These are phyloP conservation scores for Entomortierella beljakovae DNA, from an alignment of 192 early-diverging fungal species.

Conservation along the genomic window DNA sequence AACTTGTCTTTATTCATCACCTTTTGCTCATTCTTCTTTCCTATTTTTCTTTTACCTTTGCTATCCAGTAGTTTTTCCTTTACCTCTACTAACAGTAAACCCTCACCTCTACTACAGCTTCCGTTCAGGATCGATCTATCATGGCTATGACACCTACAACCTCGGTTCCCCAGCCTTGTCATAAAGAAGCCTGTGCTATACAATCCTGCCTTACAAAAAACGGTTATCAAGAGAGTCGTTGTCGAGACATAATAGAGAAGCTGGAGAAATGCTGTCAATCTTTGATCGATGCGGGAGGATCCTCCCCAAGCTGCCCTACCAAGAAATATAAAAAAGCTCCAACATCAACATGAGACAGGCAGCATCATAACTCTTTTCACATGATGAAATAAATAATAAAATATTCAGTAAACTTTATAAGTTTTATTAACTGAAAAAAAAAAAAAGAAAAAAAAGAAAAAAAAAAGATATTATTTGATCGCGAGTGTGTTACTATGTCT, in stretches of 20 bases:
- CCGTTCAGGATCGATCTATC: not conserved
- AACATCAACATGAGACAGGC: not conserved
- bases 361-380: no score
- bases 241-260: slow-evolving; percentile 52
- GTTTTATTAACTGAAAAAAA: no score
- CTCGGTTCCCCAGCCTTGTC: slow-evolving; percentile 27
- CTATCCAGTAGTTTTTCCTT: no score
- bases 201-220: slow-evolving; percentile 65
- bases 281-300: slow-evolving; percentile 50
- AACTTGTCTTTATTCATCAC: no score
- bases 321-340: slow-evolving; percentile 44
- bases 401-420: no score
- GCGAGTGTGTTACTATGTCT: not conserved
- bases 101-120: not conserved
- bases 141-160: not conserved
- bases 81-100: not conserved
- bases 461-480: not conserved
- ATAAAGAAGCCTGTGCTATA: slow-evolving; percentile 62
- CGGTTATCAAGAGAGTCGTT: slow-evolving; percentile 62
- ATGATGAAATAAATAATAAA: no score
- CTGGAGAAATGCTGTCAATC: slow-evolving; percentile 60
- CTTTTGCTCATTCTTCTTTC: not conserved
- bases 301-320: slow-evolving; percentile 54
- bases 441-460: not conserved
- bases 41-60: no score